Conservation (phyloP, 805 yeast species). For the Barnettozyma sucrosica region DNA sequence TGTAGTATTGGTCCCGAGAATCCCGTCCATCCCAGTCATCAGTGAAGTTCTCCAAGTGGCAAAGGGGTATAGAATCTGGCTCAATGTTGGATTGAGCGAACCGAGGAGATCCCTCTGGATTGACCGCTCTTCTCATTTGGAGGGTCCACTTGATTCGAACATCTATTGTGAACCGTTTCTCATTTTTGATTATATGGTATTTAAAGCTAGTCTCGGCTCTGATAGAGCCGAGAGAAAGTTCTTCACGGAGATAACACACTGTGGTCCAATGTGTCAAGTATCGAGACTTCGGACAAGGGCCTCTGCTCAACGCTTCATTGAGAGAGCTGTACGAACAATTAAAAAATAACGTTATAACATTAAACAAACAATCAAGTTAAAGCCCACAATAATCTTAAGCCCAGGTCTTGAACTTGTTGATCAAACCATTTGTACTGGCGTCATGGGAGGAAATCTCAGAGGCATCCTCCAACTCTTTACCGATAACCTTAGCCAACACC, state of each 20-base stretch:
- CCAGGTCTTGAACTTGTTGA: conserved; percentile 95
- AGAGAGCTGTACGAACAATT: too few relatives aligned
- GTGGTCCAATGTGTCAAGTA: too few relatives aligned
- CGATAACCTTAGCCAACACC: conserved; percentile 93
- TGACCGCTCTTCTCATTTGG: not conserved
- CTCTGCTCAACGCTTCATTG: too few relatives aligned
- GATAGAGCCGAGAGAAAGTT: not conserved
- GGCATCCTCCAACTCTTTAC: conserved; percentile 72
- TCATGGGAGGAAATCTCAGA: conserved; percentile 66
- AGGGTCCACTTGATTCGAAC: not conserved
- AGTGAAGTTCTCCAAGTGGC: not conserved
- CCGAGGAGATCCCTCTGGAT: not conserved
- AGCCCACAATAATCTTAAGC: conserved; percentile 4
- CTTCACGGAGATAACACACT: too few relatives aligned
- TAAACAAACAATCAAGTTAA: not conserved
- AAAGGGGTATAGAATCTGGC: not conserved
- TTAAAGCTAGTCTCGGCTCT: too few relatives aligned
- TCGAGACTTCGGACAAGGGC: too few relatives aligned
- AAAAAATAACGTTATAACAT: not conserved
- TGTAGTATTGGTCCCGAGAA: not conserved
- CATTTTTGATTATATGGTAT: not conserved
- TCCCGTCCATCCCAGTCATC: not conserved
- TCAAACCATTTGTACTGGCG: conserved; percentile 84
- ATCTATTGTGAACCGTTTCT: not conserved
- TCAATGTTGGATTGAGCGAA: not conserved